These are phyloP conservation scores for Sphaerulina populicola DNA, from an alignment of 2,329 filamentous ascomycete species.

Conservation along the genomic window DNA sequence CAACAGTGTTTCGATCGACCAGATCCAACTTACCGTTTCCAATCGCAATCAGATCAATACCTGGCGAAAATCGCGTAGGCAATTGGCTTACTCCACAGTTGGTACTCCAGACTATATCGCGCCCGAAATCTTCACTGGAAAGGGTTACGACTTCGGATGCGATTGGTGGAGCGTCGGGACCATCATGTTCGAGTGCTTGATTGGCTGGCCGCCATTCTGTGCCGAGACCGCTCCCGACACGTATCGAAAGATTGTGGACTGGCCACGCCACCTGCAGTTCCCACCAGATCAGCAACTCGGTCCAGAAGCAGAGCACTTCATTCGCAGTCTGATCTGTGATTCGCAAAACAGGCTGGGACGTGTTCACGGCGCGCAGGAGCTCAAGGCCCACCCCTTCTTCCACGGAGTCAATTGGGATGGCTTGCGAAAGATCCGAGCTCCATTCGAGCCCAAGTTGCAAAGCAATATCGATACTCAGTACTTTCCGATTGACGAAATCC, in stretches of 20 bases:
- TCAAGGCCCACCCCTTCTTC: slow-evolving; percentile 94
- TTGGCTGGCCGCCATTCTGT: slow-evolving; percentile 98
- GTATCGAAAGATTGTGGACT: slow-evolving; percentile 98
- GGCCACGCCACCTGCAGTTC: slow-evolving; percentile 92
- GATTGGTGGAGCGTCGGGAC: slow-evolving; percentile 99
- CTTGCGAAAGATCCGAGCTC: slow-evolving; percentile 82
- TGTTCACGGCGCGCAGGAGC: slow-evolving; percentile 72
- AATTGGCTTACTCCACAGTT: slow-evolving; percentile 97
- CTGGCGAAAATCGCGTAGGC: slow-evolving; percentile 88
- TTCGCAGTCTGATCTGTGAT: slow-evolving; percentile 89
- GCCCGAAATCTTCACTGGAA: slow-evolving; percentile 93
- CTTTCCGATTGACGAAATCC: slow-evolving; percentile 97
- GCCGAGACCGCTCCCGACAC: slow-evolving; percentile 96
- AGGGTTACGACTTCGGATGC: slow-evolving; percentile 92
- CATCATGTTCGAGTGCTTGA: slow-evolving; percentile 98
- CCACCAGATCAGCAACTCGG: slow-evolving; percentile 88
- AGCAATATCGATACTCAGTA: slow-evolving; percentile 95
- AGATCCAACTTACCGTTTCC: slow-evolving; percentile 95
- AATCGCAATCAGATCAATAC: slow-evolving; percentile 98
- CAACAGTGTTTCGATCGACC: slow-evolving; percentile 90
- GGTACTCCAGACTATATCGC: slow-evolving; percentile 98
- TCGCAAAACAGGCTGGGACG: slow-evolving; percentile 84
- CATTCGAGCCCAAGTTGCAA: slow-evolving; percentile 87
- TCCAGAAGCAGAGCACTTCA: slow-evolving; percentile 81
- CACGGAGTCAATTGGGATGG: slow-evolving; percentile 91